These are phyloP conservation scores for Bullera alba DNA, from an alignment of 768 basidiomycete genomes.

Conservation along the genomic window DNA sequence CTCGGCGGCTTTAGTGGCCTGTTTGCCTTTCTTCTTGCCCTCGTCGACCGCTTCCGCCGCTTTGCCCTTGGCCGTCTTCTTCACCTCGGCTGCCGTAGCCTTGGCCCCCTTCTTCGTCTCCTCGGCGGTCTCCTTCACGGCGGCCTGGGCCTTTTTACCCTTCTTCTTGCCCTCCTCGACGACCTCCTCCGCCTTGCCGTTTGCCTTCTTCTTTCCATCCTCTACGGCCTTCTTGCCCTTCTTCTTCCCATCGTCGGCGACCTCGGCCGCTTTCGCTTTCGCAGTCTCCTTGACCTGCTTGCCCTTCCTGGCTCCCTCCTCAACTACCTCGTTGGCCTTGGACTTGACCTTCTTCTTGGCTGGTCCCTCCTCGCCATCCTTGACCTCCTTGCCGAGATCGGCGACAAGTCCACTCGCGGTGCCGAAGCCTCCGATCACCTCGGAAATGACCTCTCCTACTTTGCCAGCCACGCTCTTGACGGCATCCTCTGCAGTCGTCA, in stretches of 20 bases:
- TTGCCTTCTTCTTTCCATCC: slow-evolving; percentile 13
- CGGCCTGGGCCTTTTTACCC: slow-evolving; percentile 11
- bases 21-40: slow-evolving; percentile 5
- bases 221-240: slow-evolving; percentile 10
- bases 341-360: slow-evolving; percentile 9
- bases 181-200: slow-evolving; percentile 12
- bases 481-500: slow-evolving; percentile 23
- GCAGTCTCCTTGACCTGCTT: neutral
- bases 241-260: slow-evolving; percentile 2
- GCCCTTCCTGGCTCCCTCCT: slow-evolving; percentile 4
- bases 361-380: slow-evolving; percentile 3
- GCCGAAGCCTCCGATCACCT: slow-evolving; percentile 22
- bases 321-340: slow-evolving; percentile 3
- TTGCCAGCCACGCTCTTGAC: slow-evolving; percentile 21
- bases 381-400: slow-evolving; percentile 13
- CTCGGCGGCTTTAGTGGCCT: slow-evolving; percentile 3
- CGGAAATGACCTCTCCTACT: slow-evolving; percentile 19
- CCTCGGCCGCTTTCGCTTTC: slow-evolving; percentile 3
- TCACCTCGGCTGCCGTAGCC: neutral
- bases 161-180: slow-evolving; percentile 12
- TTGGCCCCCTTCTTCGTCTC: neutral
- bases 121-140: slow-evolving; percentile 9
- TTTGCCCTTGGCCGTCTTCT: neutral
- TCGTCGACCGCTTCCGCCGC: neutral
- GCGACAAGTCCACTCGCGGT: slow-evolving; percentile 24